Conservation (phyloP, 2,329 filamentous ascomycete genomes). For the Ophiosphaerella korrae region DNA sequence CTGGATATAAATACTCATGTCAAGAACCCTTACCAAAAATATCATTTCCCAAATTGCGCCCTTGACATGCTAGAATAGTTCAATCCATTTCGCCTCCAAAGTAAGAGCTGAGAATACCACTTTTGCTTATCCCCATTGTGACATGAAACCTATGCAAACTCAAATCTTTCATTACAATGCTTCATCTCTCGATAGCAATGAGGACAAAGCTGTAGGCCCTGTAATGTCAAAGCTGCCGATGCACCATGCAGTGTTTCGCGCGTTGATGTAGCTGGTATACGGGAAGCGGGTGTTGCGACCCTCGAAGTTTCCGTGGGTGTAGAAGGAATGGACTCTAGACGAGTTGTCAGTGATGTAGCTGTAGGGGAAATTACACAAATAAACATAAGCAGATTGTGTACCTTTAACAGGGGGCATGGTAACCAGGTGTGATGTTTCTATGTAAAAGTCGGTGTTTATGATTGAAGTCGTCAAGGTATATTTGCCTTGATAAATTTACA, state of each 20-base stretch:
- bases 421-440: not conserved
- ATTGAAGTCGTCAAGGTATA: not conserved
- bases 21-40: too few species aligned
- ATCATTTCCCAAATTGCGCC: too few species aligned
- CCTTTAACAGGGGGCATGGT: constrained; percentile 31
- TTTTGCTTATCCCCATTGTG: not conserved
- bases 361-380: too few species aligned
- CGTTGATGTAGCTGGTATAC: constrained; percentile 17
- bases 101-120: not conserved
- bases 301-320: constrained; percentile 28
- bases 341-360: constrained; percentile 1
- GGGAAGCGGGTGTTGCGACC: constrained; percentile 25
- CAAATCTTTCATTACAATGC: constrained; percentile 33
- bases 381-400: not conserved
- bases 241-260: constrained; percentile 30
- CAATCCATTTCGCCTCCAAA: not conserved
- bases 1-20: too few species aligned
- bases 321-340: constrained; percentile 29
- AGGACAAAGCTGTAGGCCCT: constrained; percentile 32
- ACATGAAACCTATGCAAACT: constrained; percentile 19
- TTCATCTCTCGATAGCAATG: constrained; percentile 35
- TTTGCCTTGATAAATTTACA: not conserved
- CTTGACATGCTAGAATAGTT: too few species aligned
- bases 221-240: constrained; percentile 23
- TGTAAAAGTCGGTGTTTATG: not conserved